phyloP scores from a whole-genome alignment of 2,329 filamentous ascomycete genomes.

The Arthrobotrys sphaeroides region DNA sequence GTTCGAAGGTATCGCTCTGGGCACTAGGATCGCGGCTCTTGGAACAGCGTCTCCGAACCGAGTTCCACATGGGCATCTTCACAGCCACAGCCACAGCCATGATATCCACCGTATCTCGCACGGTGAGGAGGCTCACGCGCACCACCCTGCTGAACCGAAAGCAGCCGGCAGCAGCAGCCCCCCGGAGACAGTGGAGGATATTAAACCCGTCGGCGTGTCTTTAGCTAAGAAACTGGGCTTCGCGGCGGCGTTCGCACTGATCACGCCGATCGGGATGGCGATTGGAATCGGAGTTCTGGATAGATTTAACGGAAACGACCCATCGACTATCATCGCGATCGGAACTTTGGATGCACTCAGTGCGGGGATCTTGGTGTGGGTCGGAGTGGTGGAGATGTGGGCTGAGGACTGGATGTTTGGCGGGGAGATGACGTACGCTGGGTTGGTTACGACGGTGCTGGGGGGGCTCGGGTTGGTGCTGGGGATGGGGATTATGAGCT shows the following conservation, averaged over 20 bases:
- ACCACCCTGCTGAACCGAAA: background rate
- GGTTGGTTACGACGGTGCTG: constrained; percentile 63
- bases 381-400: constrained; percentile 82
- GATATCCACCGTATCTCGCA: constrained; percentile 50
- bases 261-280: constrained; percentile 81
- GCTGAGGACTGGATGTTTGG: constrained; percentile 74
- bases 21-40: constrained; percentile 74
- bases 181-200: constrained; percentile 7
- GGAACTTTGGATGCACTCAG: constrained; percentile 78
- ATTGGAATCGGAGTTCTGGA: constrained; percentile 78
- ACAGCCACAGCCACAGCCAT: constrained; percentile 41
- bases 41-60: constrained; percentile 54
- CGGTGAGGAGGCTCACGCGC: constrained; percentile 4
- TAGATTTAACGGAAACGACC: constrained; percentile 77
- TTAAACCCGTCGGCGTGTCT: constrained; percentile 54
- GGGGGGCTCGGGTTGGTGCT: constrained; percentile 68
- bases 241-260: constrained; percentile 72
- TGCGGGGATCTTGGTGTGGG: constrained; percentile 81
- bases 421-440: constrained; percentile 61
- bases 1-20: constrained; percentile 79
- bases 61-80: constrained; percentile 31
- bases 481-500: constrained; percentile 75
- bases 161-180: background rate
- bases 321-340: constrained; percentile 73
- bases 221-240: constrained; percentile 65